Conservation (phyloP, 495 filamentous ascomycete genomes). For the Trichoderma gamsii region DNA sequence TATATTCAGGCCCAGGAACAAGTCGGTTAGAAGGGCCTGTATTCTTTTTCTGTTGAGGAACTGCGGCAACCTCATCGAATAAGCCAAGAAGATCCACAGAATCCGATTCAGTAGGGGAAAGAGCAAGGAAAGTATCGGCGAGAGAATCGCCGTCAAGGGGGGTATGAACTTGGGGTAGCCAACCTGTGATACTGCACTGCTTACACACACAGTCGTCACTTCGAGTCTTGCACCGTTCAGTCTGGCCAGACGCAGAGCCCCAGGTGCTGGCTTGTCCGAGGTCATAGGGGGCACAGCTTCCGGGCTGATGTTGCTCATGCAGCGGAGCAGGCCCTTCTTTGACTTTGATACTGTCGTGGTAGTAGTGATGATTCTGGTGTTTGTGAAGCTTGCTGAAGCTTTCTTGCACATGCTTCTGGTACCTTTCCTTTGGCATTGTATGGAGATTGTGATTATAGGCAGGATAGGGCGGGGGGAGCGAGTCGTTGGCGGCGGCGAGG, state of each 20-base stretch:
- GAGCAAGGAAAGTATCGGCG: too few relatives aligned
- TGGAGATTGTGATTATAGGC: background rate
- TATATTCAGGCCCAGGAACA: background rate
- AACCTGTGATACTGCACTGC: slow-evolving; percentile 1
- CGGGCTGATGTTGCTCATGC: background rate
- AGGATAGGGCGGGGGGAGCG: background rate
- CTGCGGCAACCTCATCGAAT: too few relatives aligned
- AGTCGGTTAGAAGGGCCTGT: too few relatives aligned
- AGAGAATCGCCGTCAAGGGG: background rate
- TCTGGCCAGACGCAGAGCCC: background rate
- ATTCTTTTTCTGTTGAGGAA: too few relatives aligned
- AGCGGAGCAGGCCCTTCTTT: background rate
- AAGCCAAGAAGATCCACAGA: too few relatives aligned
- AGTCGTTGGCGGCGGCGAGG: background rate
- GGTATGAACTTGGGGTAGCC: background rate
- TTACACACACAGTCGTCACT: background rate
- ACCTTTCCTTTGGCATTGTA: background rate
- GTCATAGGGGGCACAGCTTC: background rate
- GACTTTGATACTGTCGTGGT: background rate
- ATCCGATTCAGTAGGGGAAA: too few relatives aligned
- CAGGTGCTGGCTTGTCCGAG: background rate
- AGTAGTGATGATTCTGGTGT: background rate
- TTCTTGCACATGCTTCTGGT: background rate
- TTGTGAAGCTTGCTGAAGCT: background rate
- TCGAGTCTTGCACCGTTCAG: background rate